A percentile compares a stretch with the other conserved stretches of the same genome.
Evolutionary conservation across 495 filamentous ascomycete species (phyloP).

Genomic region (Penicillium egyptiacum): DNA sequence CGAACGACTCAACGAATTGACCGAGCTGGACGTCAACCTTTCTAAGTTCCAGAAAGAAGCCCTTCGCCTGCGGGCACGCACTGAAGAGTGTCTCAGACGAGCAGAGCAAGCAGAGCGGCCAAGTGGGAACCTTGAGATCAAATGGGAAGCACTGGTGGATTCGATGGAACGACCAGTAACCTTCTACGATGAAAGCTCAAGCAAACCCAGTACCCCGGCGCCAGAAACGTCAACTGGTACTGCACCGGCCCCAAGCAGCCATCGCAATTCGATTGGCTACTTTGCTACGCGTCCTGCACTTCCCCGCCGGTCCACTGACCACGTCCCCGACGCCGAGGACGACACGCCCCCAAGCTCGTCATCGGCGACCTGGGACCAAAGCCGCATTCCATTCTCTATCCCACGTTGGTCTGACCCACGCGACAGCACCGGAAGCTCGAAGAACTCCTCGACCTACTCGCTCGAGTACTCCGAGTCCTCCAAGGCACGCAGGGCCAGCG

Average conservation of each 20-base stretch:
- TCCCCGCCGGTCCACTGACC: conserved; percentile 46
- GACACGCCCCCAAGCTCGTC: conserved; percentile 55
- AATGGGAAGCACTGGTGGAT: conserved; percentile 75
- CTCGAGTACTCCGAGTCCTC: conserved; percentile 44
- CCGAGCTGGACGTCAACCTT: conserved; percentile 41
- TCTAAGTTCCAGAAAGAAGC: conserved; percentile 75
- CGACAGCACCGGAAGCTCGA: conserved; percentile 49
- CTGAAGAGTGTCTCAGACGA: conserved; percentile 66
- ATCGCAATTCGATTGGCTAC: conserved; percentile 48
- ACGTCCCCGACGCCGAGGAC: conserved; percentile 40
- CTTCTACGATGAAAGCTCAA: conserved; percentile 42
- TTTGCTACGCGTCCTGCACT: conserved; percentile 42
- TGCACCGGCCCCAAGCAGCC: conserved; percentile 33
- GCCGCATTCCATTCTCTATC: conserved; percentile 41
- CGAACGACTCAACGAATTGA: conserved; percentile 32
- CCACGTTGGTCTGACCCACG: conserved; percentile 48
- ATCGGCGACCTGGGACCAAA: conserved; percentile 53
- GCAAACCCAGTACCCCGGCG: conserved; percentile 43
- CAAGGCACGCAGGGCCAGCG: conserved; percentile 44
- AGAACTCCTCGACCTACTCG: conserved; percentile 50
- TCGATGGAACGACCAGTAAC: conserved; percentile 58
- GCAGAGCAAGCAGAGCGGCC: conserved; percentile 73
- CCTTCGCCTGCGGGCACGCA: conserved; percentile 65
- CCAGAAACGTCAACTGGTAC: conserved; percentile 42
- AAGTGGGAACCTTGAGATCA: conserved; percentile 55